Conservation (phyloP, 2,329 filamentous ascomycete species). For the Teratosphaeriaceae sp. region DNA sequence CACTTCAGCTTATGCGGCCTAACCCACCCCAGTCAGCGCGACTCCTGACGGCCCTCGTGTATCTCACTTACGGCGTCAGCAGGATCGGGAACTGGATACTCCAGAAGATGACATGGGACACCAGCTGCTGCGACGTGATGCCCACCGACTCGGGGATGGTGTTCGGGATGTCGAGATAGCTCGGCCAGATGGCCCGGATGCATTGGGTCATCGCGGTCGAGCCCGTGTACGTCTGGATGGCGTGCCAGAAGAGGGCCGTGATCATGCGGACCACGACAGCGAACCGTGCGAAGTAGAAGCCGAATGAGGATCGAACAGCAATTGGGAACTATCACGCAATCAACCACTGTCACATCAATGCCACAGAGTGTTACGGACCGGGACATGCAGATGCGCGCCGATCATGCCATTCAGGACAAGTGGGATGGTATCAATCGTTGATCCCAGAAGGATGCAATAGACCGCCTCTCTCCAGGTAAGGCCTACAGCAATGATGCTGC, state of each 20-base stretch:
- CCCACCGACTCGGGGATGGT: slow-evolving; percentile 45
- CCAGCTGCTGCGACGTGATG: slow-evolving; percentile 51
- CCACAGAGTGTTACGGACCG: slow-evolving; percentile 14
- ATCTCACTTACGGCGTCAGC: slow-evolving; percentile 32
- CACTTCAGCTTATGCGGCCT: slow-evolving; percentile 1
- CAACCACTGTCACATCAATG: neutral
- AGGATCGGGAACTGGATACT: slow-evolving; percentile 48
- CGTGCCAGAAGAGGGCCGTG: slow-evolving; percentile 56
- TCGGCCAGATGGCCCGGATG: slow-evolving; percentile 53
- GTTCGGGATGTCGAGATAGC: slow-evolving; percentile 48
- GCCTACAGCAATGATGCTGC: slow-evolving; percentile 41
- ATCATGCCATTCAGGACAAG: slow-evolving; percentile 37
- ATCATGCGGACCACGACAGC: slow-evolving; percentile 48
- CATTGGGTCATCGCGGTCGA: slow-evolving; percentile 48
- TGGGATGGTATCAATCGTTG: slow-evolving; percentile 4
- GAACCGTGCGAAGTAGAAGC: slow-evolving; percentile 52
- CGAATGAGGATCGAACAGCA: slow-evolving; percentile 49
- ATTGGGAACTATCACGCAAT: slow-evolving; percentile 40
- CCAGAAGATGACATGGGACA: slow-evolving; percentile 55
- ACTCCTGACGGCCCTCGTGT: no score
- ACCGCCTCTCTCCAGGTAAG: slow-evolving; percentile 34
- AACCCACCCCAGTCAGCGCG: no score
- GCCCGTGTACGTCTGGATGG: slow-evolving; percentile 60
- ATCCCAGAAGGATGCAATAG: neutral
- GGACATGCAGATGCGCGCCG: slow-evolving; percentile 45